Conservation (phyloP, 371 early-diverging fungal genomes). For the Mycotypha africana region DNA sequence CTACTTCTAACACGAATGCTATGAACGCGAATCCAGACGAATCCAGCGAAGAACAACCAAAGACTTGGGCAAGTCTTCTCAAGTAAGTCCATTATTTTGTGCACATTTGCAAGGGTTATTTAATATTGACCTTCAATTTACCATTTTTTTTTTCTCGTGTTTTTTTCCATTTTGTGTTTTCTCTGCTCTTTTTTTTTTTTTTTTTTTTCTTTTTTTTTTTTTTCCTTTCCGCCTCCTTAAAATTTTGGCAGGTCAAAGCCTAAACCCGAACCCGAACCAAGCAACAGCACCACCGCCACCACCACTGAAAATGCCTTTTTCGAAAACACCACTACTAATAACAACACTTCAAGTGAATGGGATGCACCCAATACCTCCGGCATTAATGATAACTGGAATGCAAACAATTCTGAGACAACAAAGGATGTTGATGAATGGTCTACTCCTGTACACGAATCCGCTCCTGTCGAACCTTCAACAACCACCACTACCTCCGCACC, state of each 20-base stretch:
- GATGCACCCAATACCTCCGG: conserved; percentile 9
- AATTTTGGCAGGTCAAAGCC: conserved; percentile 13
- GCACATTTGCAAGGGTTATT: neutral
- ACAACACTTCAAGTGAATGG: conserved; percentile 14
- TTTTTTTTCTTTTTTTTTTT: too few relatives aligned
- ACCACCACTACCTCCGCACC: neutral
- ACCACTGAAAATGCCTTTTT: conserved; percentile 7
- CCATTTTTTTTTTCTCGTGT: too few relatives aligned
- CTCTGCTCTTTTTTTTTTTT: too few relatives aligned
- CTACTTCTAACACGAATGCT: conserved; percentile 2
- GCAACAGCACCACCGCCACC: neutral
- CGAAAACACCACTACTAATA: conserved; percentile 1
- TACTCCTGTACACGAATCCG: conserved; percentile 14
- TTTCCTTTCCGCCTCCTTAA: conserved; percentile 7
- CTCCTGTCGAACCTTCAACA: conserved; percentile 7
- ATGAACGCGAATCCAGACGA: too few relatives aligned
- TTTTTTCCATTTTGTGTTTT: too few relatives aligned
- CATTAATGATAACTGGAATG: neutral
- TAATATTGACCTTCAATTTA: too few relatives aligned
- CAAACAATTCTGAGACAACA: neutral
- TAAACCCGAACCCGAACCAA: conserved; percentile 42
- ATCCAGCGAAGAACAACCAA: conserved; percentile 31
- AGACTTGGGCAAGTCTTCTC: conserved; percentile 78
- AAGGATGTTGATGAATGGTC: conserved; percentile 24
- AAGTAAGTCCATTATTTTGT: conserved; percentile 44